phyloP scores from a whole-genome alignment of 306 rosid genomes.

The Biancaea sappan region DNA sequence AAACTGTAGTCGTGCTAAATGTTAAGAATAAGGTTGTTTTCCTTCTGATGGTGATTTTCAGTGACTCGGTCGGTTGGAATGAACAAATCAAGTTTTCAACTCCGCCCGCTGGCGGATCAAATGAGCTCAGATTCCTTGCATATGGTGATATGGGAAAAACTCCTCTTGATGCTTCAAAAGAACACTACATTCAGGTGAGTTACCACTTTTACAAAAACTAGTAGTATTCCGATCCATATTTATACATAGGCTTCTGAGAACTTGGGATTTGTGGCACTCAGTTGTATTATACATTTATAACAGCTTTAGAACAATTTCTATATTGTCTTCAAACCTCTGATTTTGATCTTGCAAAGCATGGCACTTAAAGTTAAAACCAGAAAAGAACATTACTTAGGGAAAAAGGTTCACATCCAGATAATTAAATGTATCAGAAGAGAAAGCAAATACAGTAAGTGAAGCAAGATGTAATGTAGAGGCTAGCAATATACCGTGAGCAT shows the following conservation, averaged over 20 bases:
- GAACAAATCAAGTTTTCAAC: constrained; percentile 55
- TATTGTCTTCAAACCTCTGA: neutral
- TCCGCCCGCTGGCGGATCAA: constrained; percentile 83
- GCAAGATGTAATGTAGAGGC: neutral
- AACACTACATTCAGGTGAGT: constrained; percentile 89
- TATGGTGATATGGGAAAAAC: constrained; percentile 95
- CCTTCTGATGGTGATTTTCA: constrained; percentile 33
- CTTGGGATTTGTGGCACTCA: neutral
- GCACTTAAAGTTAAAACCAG: neutral
- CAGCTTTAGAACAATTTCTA: neutral
- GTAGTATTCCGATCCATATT: constrained; percentile 17
- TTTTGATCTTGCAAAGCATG: neutral
- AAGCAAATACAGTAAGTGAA: neutral
- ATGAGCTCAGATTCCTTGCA: constrained; percentile 65
- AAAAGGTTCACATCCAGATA: neutral
- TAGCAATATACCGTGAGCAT: constrained; percentile 12
- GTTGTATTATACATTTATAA: neutral
- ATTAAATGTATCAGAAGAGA: neutral
- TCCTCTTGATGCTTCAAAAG: constrained; percentile 71
- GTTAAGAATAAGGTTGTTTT: neutral
- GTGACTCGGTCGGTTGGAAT: constrained; percentile 81
- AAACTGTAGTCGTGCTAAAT: neutral
- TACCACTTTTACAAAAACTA: neutral
- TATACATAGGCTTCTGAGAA: neutral
- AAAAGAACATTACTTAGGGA: neutral